Conservation (phyloP, 495 filamentous ascomycete genomes). For the Podospora appendiculata region DNA sequence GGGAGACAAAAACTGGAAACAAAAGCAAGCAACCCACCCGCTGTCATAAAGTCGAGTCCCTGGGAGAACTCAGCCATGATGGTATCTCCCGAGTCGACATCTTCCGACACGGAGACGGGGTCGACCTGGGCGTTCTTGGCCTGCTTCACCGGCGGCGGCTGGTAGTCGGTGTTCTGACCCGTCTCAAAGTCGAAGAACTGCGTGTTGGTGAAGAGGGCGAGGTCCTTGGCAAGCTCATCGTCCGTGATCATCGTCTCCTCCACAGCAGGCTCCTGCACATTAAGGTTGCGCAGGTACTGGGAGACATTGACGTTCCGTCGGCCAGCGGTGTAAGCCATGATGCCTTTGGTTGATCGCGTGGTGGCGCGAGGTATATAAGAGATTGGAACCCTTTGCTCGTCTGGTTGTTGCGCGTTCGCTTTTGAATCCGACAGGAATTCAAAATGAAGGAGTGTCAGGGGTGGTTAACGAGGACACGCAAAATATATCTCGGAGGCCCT, state of each 20-base stretch:
- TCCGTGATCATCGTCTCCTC: conserved; percentile 52
- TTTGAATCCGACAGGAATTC: too few relatives aligned
- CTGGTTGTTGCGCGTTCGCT: too few relatives aligned
- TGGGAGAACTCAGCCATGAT: conserved; percentile 31
- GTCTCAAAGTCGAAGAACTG: conserved; percentile 87
- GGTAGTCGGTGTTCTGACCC: conserved; percentile 31
- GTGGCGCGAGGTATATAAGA: too few relatives aligned
- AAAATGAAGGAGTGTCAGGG: too few relatives aligned
- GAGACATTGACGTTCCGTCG: conserved; percentile 76
- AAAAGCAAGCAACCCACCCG: conserved; percentile 14
- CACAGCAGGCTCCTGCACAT: conserved; percentile 59
- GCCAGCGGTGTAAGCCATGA: conserved; percentile 61
- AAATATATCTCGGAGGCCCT: too few relatives aligned
- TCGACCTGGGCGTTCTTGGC: conserved; percentile 22
- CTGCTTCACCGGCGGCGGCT: conserved; percentile 23
- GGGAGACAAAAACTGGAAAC: background rate
- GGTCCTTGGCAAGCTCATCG: conserved; percentile 53
- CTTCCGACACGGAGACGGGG: conserved; percentile 25
- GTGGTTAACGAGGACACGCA: too few relatives aligned
- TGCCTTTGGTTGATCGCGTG: background rate
- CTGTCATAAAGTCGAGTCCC: conserved; percentile 15
- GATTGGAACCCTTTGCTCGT: too few relatives aligned
- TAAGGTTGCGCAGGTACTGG: conserved; percentile 80
- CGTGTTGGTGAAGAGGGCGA: conserved; percentile 87
- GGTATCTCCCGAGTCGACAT: conserved; percentile 24